Percentiles rank a stretch among this genome's conserved stretches.
These are phyloP conservation scores for Panus rudis DNA, from an alignment of 768 basidiomycete genomes.

Conservation along the genomic window DNA sequence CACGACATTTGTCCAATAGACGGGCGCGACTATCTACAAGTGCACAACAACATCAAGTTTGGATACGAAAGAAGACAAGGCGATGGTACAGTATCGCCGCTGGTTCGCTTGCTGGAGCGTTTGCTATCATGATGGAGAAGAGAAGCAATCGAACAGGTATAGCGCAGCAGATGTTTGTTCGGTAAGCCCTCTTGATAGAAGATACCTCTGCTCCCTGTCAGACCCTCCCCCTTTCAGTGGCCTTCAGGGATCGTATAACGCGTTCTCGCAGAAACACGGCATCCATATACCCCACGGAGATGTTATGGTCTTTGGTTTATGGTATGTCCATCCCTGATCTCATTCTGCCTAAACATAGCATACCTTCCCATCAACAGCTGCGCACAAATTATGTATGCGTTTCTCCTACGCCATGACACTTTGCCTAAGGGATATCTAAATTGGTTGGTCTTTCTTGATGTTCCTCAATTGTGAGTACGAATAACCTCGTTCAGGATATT, in stretches of 20 bases:
- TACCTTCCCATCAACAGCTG: slow-evolving; percentile 38
- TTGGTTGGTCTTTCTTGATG: slow-evolving; percentile 45
- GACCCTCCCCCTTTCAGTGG: slow-evolving; percentile 42
- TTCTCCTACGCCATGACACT: slow-evolving; percentile 74
- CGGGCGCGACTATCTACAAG: slow-evolving; percentile 52
- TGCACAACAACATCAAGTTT: slow-evolving; percentile 53
- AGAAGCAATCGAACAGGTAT: slow-evolving; percentile 55
- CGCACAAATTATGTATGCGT: slow-evolving; percentile 81
- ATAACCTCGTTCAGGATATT: slow-evolving; percentile 48
- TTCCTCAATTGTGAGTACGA: background rate
- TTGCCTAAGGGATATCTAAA: slow-evolving; percentile 67
- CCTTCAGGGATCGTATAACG: slow-evolving; percentile 84
- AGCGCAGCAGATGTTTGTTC: slow-evolving; percentile 85
- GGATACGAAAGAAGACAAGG: slow-evolving; percentile 60
- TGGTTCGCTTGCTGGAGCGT: slow-evolving; percentile 64
- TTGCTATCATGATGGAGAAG: slow-evolving; percentile 76
- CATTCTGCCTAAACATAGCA: background rate
- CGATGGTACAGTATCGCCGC: slow-evolving; percentile 79
- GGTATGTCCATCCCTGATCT: slow-evolving; percentile 35
- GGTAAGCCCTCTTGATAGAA: slow-evolving; percentile 37
- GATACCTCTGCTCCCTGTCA: background rate
- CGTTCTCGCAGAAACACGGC: slow-evolving; percentile 58
- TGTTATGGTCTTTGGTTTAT: slow-evolving; percentile 70
- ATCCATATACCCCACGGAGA: slow-evolving; percentile 78
- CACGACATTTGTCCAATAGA: slow-evolving; percentile 14